These are phyloP conservation scores for Penicillium fimorum DNA, from an alignment of 495 filamentous ascomycete species.

Conservation along the genomic window DNA sequence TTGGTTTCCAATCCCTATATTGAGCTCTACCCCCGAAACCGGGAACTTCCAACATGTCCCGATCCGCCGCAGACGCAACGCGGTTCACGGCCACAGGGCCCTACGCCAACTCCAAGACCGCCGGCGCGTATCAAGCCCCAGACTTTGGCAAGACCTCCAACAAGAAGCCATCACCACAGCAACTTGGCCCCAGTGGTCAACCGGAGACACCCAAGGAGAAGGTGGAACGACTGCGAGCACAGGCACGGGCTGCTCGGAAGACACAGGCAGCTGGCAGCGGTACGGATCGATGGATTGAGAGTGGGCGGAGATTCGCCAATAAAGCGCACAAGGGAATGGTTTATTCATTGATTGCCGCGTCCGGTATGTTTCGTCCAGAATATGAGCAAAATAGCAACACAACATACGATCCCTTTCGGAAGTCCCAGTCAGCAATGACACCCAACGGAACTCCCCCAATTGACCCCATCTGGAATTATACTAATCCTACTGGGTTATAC, in stretches of 20 bases:
- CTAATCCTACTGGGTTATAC: conserved; percentile 1
- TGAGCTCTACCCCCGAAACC: neutral
- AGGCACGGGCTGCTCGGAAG: conserved; percentile 66
- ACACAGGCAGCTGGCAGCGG: conserved; percentile 55
- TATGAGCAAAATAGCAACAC: neutral
- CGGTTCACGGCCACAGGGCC: conserved; percentile 92
- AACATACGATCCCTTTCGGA: conserved; percentile 1
- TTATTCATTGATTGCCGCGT: conserved; percentile 70
- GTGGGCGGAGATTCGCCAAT: conserved; percentile 75
- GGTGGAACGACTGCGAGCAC: conserved; percentile 79
- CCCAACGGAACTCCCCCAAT: neutral
- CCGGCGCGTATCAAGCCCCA: conserved; percentile 40
- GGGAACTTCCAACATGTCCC: conserved; percentile 57
- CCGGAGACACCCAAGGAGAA: conserved; percentile 86
- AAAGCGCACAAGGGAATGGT: conserved; percentile 77
- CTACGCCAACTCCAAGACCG: conserved; percentile 73
- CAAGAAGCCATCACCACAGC: conserved; percentile 19
- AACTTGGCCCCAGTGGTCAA: conserved; percentile 33
- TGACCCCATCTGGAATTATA: neutral
- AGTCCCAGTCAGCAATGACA: conserved; percentile 5
- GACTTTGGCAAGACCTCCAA: conserved; percentile 29
- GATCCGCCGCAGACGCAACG: conserved; percentile 89
- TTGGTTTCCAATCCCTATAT: neutral
- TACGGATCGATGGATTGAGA: conserved; percentile 67
- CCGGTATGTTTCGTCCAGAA: conserved; percentile 55